Conservation (phyloP, 768 basidiomycete species). For the Asterophora parasitica region DNA sequence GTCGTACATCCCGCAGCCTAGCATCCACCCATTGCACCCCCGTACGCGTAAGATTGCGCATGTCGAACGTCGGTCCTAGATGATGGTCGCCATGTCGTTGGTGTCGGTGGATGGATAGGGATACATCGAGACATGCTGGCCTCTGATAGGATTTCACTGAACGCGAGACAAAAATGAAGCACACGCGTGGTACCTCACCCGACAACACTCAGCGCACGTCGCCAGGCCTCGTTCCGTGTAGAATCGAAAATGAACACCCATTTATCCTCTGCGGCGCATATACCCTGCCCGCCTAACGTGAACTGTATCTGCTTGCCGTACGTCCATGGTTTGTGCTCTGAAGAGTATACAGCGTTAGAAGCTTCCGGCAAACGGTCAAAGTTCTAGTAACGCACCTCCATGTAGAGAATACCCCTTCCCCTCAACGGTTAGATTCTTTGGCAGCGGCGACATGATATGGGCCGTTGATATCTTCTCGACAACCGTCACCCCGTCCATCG, state of each 20-base stretch:
- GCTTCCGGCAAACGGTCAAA: not conserved
- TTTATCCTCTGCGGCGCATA: constrained; percentile 26
- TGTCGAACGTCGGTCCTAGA: too few species aligned
- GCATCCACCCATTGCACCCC: too few species aligned
- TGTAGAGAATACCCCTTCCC: constrained; percentile 26
- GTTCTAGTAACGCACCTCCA: constrained; percentile 22
- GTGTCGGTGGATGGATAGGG: too few species aligned
- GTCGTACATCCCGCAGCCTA: too few species aligned
- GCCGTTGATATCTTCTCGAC: constrained; percentile 29
- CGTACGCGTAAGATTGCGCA: too few species aligned
- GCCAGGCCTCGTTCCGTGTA: not conserved
- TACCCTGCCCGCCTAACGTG: constrained; percentile 23
- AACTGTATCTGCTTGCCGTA: constrained; percentile 27
- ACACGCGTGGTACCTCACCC: too few species aligned
- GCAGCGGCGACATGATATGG: constrained; percentile 26
- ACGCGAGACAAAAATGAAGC: too few species aligned
- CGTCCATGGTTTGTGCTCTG: constrained; percentile 26
- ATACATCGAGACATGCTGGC: too few species aligned
- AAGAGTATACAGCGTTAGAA: not conserved
- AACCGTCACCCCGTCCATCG: constrained; percentile 15
- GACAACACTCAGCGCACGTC: not conserved
- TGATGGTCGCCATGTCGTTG: too few species aligned
- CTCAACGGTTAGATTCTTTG: constrained; percentile 22
- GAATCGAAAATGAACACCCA: constrained; percentile 28
- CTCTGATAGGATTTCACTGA: too few species aligned